Base-by-base conservation (phyloP, 345 rosid genomes). In the Eutrema japonicum region DNA sequence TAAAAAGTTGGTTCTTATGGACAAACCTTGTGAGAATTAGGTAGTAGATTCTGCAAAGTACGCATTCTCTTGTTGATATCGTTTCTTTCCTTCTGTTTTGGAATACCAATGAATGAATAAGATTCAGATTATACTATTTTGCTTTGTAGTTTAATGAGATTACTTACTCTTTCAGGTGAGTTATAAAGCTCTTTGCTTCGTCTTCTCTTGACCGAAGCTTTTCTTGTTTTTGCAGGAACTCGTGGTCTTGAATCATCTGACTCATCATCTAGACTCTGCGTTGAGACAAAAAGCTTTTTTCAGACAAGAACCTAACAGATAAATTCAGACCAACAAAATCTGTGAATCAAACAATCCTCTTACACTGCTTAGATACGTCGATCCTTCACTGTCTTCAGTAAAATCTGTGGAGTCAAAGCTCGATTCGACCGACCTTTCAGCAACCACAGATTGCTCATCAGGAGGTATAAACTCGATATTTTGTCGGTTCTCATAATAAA, bases 31-130 rank as follows among this genome's bases (percentile, higher is more conserved):
- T 76, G 72, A 69, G 86, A 81, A 47, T 89, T 83, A 22, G 98
- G 98, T 36, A 93, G 64, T 30, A 93, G 88, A 64, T 86, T 80
- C 70, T 84, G 86, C 73, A 93, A 68, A 36, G 79, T 77, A 6
- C 88, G 87, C 86, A 93, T 80, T 80, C 77, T 93, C 84, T 91
- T 82, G 77, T 85, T 83, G 83, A 88, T 84, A 38, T 85, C 79
- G 30, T 70, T 78, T 77, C 90, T 82, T 74, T 88, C 77, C 51
- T 60, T 82, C 98, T 93, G 67, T 40, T 40, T 59, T 56, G 10
- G 46, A 8, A 61, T n/a, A 71, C 62, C 3, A 32, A 40, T 40
- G 26, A 18, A 50, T 61, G 36, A 30, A 73, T 73, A 14, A 66
- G 59, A 46, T 37, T 66, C 33, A 74, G 22, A 35, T 37, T 38